Evolutionary conservation across 257 asterid species (phyloP).

Genomic region (Ilex asprella): DNA sequence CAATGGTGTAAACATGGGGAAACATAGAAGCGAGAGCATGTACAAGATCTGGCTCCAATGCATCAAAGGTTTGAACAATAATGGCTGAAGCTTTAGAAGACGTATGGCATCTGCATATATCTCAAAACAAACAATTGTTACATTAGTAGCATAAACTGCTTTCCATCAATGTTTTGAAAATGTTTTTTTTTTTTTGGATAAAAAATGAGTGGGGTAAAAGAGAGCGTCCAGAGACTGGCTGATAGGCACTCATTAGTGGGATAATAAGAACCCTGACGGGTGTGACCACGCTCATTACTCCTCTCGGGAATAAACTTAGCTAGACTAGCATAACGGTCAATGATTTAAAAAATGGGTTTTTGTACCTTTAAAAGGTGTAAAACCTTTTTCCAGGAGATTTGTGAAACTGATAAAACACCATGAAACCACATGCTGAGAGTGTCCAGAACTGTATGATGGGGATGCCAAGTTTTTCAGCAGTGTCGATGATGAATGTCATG

Average conservation of each 20-base stretch:
- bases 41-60: conserved; percentile 16
- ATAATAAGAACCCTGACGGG: too few relatives aligned
- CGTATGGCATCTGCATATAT: conserved; percentile 15
- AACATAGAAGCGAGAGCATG: conserved; percentile 8
- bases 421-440: conserved; percentile 12
- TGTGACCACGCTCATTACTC: too few relatives aligned
- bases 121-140: too few relatives aligned
- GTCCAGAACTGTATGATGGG: conserved; percentile 21
- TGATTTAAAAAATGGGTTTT: too few relatives aligned
- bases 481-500: conserved; percentile 18
- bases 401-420: conserved; percentile 9
- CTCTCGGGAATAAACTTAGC: too few relatives aligned
- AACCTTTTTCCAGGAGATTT: conserved; percentile 13
- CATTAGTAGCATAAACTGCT: too few relatives aligned
- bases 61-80: conserved; percentile 17
- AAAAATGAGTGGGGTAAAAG: too few relatives aligned
- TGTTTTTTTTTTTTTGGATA: too few relatives aligned
- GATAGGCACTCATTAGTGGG: too few relatives aligned
- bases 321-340: too few relatives aligned
- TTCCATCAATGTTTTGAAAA: too few relatives aligned
- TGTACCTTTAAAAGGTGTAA: conserved; percentile 20
- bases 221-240: too few relatives aligned
- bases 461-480: conserved; percentile 11
- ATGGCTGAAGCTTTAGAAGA: conserved; percentile 18
- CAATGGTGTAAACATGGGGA: conserved; percentile 20